phyloP scores from a whole-genome alignment of 257 asterid species.

The Ocimum tenuiflorum region DNA sequence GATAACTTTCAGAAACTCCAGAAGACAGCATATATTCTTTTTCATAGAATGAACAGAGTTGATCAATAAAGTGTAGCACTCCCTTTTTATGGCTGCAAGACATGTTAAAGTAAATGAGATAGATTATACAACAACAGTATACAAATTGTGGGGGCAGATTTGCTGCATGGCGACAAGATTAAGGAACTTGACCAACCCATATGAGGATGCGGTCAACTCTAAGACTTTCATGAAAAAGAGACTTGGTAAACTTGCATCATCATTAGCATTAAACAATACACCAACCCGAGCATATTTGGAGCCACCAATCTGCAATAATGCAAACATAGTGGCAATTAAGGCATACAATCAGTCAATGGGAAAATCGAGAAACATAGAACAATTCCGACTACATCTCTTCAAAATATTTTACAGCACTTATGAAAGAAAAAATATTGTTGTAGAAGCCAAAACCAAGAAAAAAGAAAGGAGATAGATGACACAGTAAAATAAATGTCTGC shows the following conservation, averaged over 20 bases:
- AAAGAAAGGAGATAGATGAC: not conserved
- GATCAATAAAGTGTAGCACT: constrained; percentile 67
- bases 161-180: not conserved
- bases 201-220: constrained; percentile 61
- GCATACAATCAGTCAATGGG: not conserved
- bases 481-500: not conserved
- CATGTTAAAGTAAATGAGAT: not conserved
- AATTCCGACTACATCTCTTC: not conserved
- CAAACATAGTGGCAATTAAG: constrained; percentile 21
- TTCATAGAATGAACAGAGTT: constrained; percentile 70
- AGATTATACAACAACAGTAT: not conserved
- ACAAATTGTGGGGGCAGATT: not conserved
- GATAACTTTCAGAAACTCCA: constrained; percentile 42
- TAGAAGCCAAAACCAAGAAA: not conserved
- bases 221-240: constrained; percentile 55
- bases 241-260: constrained; percentile 42
- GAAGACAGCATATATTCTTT: constrained; percentile 44
- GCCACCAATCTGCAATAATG: constrained; percentile 64
- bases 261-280: constrained; percentile 56
- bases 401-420: not conserved
- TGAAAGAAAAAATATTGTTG: not conserved
- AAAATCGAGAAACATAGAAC: not conserved
- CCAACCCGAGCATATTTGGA: constrained; percentile 77
- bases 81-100: constrained; percentile 78
- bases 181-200: constrained; percentile 48